These are phyloP conservation scores for Linderina pennispora DNA, from an alignment of 192 early-diverging fungal species.

Conservation along the genomic window DNA sequence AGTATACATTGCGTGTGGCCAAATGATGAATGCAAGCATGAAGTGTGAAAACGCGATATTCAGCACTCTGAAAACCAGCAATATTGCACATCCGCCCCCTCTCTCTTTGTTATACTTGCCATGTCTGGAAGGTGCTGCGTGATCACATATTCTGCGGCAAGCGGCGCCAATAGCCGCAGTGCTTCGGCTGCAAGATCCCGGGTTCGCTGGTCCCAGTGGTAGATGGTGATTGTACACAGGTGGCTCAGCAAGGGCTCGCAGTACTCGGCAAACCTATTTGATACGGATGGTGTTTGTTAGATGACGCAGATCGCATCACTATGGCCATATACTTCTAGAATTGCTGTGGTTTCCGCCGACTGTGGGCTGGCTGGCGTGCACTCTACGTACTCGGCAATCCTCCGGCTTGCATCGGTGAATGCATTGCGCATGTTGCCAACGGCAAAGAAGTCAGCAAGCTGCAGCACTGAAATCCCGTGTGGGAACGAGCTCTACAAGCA, in stretches of 20 bases:
- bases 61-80: neutral
- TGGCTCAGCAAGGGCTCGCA: slow-evolving; percentile 64
- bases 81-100: no score
- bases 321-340: no score
- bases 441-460: slow-evolving; percentile 87
- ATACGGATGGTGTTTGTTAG: no score
- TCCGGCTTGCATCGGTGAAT: slow-evolving; percentile 62
- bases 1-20: neutral
- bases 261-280: slow-evolving; percentile 68
- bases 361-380: no score
- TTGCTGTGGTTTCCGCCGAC: no score
- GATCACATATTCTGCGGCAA: slow-evolving; percentile 53
- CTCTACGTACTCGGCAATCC: slow-evolving; percentile 60
- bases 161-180: slow-evolving; percentile 56
- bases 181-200: slow-evolving; percentile 72
- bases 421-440: slow-evolving; percentile 77
- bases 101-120: slow-evolving; percentile 46
- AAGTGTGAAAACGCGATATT: neutral
- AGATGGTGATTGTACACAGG: slow-evolving; percentile 55
- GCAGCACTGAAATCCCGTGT: slow-evolving; percentile 89
- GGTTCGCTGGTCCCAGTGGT: slow-evolving; percentile 86
- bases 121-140: slow-evolving; percentile 51
- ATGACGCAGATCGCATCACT: no score
- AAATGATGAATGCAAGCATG: neutral
- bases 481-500: slow-evolving; percentile 71